These are phyloP conservation scores for Plasmodium fragile DNA, from an alignment of 169 alveolate species.

Conservation along the genomic window DNA sequence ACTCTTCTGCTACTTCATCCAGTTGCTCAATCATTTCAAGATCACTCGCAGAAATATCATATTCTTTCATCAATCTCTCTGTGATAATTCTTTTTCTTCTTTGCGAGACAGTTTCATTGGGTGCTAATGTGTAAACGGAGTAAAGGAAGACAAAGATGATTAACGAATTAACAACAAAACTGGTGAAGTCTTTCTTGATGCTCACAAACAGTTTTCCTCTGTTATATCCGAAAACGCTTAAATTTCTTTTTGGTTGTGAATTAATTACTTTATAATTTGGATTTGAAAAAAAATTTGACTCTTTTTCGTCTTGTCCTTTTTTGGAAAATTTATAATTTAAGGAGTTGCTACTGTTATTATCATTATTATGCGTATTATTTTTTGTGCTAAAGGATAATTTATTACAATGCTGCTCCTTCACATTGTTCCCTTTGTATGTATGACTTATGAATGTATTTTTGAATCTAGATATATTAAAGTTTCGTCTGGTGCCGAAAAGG, in stretches of 20 bases:
- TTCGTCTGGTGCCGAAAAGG: background rate
- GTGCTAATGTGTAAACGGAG: slow-evolving; percentile 68
- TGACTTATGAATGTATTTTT: background rate
- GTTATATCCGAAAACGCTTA: slow-evolving; percentile 72
- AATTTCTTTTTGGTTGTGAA: slow-evolving; percentile 71
- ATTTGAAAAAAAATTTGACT: slow-evolving; percentile 29
- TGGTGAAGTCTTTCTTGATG: slow-evolving; percentile 73
- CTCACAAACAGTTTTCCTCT: slow-evolving; percentile 74
- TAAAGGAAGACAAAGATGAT: slow-evolving; percentile 65
- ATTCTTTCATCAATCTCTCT: slow-evolving; percentile 72
- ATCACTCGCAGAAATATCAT: slow-evolving; percentile 54
- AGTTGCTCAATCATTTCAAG: slow-evolving; percentile 71
- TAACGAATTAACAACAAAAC: slow-evolving; percentile 70
- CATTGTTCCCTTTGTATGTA: slow-evolving; percentile 7
- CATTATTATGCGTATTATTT: slow-evolving; percentile 1
- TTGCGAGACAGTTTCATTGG: slow-evolving; percentile 74
- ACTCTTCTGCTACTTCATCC: slow-evolving; percentile 53
- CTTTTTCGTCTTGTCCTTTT: slow-evolving; percentile 24
- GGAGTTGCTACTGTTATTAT: background rate
- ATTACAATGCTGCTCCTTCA: slow-evolving; percentile 16
- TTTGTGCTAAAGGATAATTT: slow-evolving; percentile 34
- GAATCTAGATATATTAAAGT: background rate
- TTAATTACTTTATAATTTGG: slow-evolving; percentile 32
- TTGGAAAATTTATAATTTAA: slow-evolving; percentile 8
- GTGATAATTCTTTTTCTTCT: slow-evolving; percentile 69